These are phyloP conservation scores for Verticillium nonalfalfae DNA, from an alignment of 2,329 filamentous ascomycete genomes.

Conservation along the genomic window DNA sequence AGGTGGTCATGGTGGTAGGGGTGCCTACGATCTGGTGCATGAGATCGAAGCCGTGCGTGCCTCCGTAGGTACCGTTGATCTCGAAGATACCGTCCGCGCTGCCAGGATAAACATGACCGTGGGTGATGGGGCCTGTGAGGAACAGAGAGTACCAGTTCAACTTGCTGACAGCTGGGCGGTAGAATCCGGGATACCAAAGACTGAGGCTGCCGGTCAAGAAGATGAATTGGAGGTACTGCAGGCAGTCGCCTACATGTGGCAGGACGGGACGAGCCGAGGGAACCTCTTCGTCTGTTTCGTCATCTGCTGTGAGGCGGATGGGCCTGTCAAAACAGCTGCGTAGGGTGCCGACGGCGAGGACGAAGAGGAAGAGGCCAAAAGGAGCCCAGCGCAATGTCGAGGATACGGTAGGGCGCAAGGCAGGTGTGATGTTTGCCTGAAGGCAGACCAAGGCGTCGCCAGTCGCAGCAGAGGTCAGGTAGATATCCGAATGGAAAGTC, in stretches of 20 bases:
- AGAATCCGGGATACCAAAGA: constrained; percentile 68
- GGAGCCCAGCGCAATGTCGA: constrained; percentile 9
- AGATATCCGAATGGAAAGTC: constrained; percentile 9
- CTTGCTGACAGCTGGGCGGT: constrained; percentile 62
- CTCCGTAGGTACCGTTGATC: constrained; percentile 56
- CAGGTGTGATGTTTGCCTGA: constrained; percentile 12
- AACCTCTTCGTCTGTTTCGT: not conserved
- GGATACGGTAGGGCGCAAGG: constrained; percentile 2
- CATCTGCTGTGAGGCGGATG: constrained; percentile 2
- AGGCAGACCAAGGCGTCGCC: constrained; percentile 6
- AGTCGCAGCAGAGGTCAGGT: constrained; percentile 1
- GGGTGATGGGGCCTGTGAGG: constrained; percentile 33
- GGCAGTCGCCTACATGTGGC: constrained; percentile 40
- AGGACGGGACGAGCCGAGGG: constrained; percentile 6
- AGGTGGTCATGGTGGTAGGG: constrained; percentile 53
- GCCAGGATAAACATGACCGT: constrained; percentile 17
- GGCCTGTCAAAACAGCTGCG: not conserved
- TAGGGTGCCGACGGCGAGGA: constrained; percentile 8
- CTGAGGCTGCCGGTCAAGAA: constrained; percentile 64
- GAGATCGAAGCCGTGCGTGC: constrained; percentile 50
- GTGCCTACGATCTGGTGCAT: constrained; percentile 65
- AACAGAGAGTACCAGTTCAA: constrained; percentile 63
- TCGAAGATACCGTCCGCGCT: constrained; percentile 54
- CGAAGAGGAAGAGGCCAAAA: constrained; percentile 11
- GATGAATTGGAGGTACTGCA: constrained; percentile 72